Percentiles rank a stretch among this genome's conserved stretches.
These are phyloP conservation scores for Aphanomyces stellatus DNA, from an alignment of 352 stramenopile genomes.

Conservation along the genomic window DNA sequence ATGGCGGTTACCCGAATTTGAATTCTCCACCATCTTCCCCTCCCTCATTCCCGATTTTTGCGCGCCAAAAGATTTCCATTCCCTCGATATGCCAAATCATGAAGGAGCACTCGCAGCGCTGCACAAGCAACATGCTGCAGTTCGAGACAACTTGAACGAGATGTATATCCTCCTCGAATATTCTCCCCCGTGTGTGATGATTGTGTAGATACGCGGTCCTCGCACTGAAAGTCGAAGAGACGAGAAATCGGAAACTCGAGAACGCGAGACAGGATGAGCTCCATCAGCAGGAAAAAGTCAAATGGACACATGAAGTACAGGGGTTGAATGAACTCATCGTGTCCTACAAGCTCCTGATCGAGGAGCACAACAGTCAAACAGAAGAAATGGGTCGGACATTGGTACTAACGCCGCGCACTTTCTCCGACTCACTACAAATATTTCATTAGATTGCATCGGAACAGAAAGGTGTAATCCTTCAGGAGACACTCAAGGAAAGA, in stretches of 20 bases:
- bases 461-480: background rate
- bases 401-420: background rate
- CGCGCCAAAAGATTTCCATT: background rate
- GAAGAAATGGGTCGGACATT: background rate
- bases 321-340: background rate
- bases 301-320: background rate
- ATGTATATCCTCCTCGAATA: background rate
- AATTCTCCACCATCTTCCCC: background rate
- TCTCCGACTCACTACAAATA: background rate
- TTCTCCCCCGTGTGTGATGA: background rate
- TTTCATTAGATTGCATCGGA: background rate
- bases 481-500: background rate
- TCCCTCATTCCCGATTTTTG: too few species aligned
- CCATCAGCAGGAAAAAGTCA: background rate
- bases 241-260: background rate
- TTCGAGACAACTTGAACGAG: background rate
- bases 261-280: background rate
- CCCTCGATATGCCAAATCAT: background rate
- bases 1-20: background rate
- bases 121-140: slow-evolving; percentile 8
- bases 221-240: background rate
- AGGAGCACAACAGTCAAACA: background rate
- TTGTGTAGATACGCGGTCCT: slow-evolving; percentile 6
- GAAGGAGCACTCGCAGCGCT: background rate
- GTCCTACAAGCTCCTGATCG: background rate